Conservation (phyloP, 164 flowering plant genomes). For the Magnolia kwangsiensis region DNA sequence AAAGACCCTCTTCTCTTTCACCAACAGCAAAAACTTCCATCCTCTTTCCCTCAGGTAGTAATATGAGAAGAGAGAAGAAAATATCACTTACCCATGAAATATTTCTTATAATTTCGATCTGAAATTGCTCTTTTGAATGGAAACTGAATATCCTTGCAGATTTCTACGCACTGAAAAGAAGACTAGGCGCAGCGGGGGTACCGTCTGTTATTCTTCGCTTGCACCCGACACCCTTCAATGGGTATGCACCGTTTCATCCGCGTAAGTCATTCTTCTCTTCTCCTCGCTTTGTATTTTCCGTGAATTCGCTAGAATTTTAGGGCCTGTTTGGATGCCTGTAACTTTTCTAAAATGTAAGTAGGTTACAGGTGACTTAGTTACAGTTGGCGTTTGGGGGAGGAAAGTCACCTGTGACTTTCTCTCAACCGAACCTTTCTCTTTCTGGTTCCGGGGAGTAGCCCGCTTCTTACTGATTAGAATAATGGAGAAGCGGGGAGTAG, state of each 20-base stretch:
- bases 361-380: too few relatives aligned
- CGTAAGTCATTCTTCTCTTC: not conserved
- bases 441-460: too few relatives aligned
- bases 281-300: not conserved
- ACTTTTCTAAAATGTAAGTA: too few relatives aligned
- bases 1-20: not conserved
- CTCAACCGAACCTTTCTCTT: too few relatives aligned
- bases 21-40: not conserved
- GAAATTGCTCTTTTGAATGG: not conserved
- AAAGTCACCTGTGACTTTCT: too few relatives aligned
- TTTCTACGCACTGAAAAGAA: not conserved
- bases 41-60: not conserved
- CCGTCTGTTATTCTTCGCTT: not conserved
- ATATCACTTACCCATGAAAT: not conserved
- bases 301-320: not conserved
- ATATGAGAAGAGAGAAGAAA: not conserved
- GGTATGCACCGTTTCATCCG: conserved; percentile 17
- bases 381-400: too few relatives aligned
- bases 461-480: too few relatives aligned
- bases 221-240: conserved; percentile 13
- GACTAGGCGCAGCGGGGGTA: not conserved
- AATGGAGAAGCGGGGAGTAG: too few relatives aligned
- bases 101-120: not conserved
- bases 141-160: conserved; percentile 9
- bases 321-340: too few relatives aligned